Evolutionary conservation across 2,329 filamentous ascomycete genomes (phyloP).

Genomic region (Verticillium longisporum): DNA sequence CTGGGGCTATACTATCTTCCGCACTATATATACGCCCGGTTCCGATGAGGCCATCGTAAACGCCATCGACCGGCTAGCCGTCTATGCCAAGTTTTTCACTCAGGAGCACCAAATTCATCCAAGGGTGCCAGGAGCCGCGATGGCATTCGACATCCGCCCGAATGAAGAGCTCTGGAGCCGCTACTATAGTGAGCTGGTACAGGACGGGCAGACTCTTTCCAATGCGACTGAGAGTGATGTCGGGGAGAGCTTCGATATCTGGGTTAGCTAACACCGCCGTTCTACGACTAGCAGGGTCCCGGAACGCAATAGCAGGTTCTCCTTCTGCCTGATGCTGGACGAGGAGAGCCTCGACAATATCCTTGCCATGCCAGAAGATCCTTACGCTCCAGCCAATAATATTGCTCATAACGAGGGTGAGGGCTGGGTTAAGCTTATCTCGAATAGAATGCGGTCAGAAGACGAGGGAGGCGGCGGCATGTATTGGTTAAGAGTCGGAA

Average conservation of each 20-base stretch:
- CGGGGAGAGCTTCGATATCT: conserved; percentile 11
- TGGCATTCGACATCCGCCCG: conserved; percentile 6
- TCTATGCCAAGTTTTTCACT: conserved; percentile 9
- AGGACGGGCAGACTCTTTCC: conserved; percentile 10
- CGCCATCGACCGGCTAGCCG: conserved; percentile 11
- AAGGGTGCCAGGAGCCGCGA: background rate
- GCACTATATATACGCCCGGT: conserved; percentile 12
- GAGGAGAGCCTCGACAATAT: conserved; percentile 15
- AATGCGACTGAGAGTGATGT: conserved; percentile 9
- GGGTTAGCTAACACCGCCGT: conserved; percentile 6
- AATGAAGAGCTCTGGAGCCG: conserved; percentile 13
- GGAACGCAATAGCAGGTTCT: conserved; percentile 10
- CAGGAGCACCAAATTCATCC: conserved; percentile 3
- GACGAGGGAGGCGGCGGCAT: conserved; percentile 3
- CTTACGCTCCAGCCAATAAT: background rate
- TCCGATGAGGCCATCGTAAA: conserved; percentile 10
- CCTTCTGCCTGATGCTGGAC: conserved; percentile 14
- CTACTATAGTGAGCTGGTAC: conserved; percentile 12
- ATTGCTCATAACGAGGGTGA: background rate
- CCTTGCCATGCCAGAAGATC: conserved; percentile 14
- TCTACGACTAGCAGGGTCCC: background rate
- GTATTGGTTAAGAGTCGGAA: conserved; percentile 10
- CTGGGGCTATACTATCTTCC: conserved; percentile 16
- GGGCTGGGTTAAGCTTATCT: conserved; percentile 13
- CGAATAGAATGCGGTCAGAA: conserved; percentile 6